phyloP scores from a whole-genome alignment of 139 green algal genomes.

The Closterium sp. region DNA sequence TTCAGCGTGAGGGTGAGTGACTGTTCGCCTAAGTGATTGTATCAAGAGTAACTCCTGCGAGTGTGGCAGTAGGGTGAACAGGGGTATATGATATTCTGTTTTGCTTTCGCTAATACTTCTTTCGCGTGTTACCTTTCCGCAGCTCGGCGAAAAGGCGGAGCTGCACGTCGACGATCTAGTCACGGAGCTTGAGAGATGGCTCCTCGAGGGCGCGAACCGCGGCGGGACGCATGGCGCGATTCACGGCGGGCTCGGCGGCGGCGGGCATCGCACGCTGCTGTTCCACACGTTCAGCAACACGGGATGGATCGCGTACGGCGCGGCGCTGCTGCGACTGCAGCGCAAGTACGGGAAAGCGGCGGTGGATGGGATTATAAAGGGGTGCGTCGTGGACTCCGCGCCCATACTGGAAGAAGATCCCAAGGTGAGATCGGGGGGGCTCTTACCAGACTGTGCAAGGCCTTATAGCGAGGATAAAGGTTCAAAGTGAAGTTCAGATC shows the following conservation, averaged over 20 bases:
- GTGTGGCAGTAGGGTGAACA: too few relatives aligned
- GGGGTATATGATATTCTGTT: too few relatives aligned
- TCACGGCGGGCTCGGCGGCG: not conserved
- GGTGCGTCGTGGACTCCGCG: conserved; percentile 51
- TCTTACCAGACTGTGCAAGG: too few relatives aligned
- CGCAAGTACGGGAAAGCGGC: conserved; percentile 11
- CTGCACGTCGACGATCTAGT: conserved; percentile 32
- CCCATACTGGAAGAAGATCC: conserved; percentile 30
- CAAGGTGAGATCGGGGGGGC: not conserved
- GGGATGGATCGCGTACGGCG: conserved; percentile 48
- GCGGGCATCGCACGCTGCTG: not conserved
- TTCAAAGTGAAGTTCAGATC: not conserved
- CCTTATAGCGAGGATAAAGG: too few relatives aligned
- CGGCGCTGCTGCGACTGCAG: conserved; percentile 40
- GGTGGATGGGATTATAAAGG: conserved; percentile 10
- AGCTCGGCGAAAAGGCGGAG: conserved; percentile 15
- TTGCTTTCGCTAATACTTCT: too few relatives aligned
- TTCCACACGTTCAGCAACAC: conserved; percentile 56
- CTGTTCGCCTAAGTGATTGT: too few relatives aligned
- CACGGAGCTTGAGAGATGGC: conserved; percentile 37
- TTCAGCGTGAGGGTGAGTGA: too few relatives aligned
- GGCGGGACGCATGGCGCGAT: not conserved
- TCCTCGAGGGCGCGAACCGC: not conserved
- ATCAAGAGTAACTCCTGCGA: too few relatives aligned
- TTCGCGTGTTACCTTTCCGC: too few relatives aligned